Conservation (phyloP, 2,329 filamentous ascomycete genomes). For the Fusarium tricinctum region DNA sequence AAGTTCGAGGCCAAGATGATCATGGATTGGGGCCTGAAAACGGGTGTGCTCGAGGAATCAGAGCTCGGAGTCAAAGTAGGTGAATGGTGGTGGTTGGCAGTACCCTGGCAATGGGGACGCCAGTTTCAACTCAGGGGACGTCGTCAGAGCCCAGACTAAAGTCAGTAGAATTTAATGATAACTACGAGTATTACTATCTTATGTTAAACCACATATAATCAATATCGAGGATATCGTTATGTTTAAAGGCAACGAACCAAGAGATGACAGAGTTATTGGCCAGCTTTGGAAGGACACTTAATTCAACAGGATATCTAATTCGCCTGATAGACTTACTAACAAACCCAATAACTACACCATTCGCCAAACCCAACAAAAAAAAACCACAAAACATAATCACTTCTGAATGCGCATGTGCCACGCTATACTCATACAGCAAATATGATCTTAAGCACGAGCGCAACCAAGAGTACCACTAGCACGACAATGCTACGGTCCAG, state of each 20-base stretch:
- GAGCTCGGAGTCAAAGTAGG: constrained; percentile 62
- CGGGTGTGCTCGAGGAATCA: constrained; percentile 65
- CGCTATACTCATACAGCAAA: constrained; percentile 48
- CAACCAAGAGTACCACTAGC: constrained; percentile 76
- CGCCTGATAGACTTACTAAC: constrained; percentile 26
- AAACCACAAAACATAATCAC: constrained; percentile 2
- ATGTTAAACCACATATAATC: no score
- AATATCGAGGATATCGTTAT: no score
- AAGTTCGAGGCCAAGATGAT: constrained; percentile 73
- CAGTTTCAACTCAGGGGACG: constrained; percentile 13
- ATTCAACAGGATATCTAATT: constrained; percentile 46
- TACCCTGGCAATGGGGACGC: constrained; percentile 53
- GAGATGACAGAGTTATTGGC: no score
- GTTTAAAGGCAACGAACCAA: no score
- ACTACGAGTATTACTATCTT: no score
- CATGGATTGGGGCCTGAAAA: constrained; percentile 69
- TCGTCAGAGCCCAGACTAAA: constrained; percentile 4
- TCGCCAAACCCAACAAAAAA: constrained; percentile 19
- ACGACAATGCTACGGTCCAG: constrained; percentile 85
- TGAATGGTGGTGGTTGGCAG: constrained; percentile 78
- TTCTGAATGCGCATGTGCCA: constrained; percentile 1
- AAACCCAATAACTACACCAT: constrained; percentile 15
- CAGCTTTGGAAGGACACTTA: constrained; percentile 9
- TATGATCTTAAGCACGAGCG: constrained; percentile 75
- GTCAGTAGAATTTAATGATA: neutral